Evolutionary conservation across 192 early-diverging fungal species (phyloP).

Genomic region (Gonapodya sp.): DNA sequence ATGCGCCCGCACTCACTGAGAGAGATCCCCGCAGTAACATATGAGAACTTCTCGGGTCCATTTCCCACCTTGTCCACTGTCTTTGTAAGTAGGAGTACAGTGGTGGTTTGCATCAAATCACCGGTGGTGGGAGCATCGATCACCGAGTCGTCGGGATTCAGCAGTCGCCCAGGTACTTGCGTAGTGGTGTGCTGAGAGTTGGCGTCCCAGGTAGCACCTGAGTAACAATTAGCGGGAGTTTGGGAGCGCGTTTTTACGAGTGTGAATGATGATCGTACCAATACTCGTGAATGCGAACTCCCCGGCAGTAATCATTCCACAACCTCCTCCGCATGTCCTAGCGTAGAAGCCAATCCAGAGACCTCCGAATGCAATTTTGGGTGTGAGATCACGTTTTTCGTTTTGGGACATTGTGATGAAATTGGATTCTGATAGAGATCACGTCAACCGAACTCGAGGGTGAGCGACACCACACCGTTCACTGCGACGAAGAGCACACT

Average conservation of each 20-base stretch:
- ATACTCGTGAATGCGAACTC: background rate
- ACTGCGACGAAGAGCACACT: too few species aligned
- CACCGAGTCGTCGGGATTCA: background rate
- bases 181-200: background rate
- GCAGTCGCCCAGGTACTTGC: background rate
- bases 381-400: background rate
- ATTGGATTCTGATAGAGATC: background rate
- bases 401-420: background rate
- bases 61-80: background rate
- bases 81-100: background rate
- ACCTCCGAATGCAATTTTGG: background rate
- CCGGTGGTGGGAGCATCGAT: background rate
- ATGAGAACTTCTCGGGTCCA: background rate
- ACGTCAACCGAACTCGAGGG: background rate
- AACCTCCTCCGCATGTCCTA: background rate
- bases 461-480: background rate
- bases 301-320: background rate
- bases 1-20: background rate
- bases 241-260: background rate
- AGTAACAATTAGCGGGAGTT: background rate
- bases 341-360: conserved; percentile 1
- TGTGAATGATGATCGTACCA: background rate
- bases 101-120: background rate
- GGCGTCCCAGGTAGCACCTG: background rate
- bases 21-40: background rate